phyloP scores from a whole-genome alignment of 106 monocot genomes.

The Dioscorea alata region DNA sequence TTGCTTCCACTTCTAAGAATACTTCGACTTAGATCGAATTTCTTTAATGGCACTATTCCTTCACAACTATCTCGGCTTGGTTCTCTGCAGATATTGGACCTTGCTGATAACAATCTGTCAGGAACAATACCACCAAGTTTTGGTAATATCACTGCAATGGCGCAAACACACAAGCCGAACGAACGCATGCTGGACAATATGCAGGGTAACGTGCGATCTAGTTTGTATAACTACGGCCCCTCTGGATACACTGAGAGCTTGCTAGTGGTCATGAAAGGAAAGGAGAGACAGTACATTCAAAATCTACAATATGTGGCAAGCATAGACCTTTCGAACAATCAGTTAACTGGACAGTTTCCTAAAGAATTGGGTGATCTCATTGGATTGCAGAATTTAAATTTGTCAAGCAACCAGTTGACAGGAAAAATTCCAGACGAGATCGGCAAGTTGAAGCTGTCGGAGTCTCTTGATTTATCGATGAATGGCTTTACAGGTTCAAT shows the following conservation, averaged over 20 bases:
- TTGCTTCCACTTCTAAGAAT: background rate
- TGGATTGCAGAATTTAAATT: background rate
- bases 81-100: slow-evolving; percentile 1
- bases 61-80: background rate
- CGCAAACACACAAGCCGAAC: too few relatives aligned
- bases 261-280: slow-evolving; percentile 1
- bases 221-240: background rate
- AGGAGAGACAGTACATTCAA: background rate
- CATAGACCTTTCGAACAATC: background rate
- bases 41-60: background rate
- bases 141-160: background rate
- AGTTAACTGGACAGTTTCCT: background rate
- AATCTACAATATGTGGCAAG: background rate
- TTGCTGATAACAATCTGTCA: background rate
- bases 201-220: background rate
- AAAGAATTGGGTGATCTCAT: background rate
- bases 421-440: background rate
- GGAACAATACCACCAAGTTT: slow-evolving; percentile 1
- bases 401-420: background rate
- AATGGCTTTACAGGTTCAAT: background rate
- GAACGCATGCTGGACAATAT: background rate
- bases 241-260: background rate
- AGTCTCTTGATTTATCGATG: background rate
- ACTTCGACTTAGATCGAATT: background rate
- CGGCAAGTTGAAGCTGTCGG: background rate